Conservation (phyloP, 192 early-diverging fungal species). For the Coemansia sp. region DNA sequence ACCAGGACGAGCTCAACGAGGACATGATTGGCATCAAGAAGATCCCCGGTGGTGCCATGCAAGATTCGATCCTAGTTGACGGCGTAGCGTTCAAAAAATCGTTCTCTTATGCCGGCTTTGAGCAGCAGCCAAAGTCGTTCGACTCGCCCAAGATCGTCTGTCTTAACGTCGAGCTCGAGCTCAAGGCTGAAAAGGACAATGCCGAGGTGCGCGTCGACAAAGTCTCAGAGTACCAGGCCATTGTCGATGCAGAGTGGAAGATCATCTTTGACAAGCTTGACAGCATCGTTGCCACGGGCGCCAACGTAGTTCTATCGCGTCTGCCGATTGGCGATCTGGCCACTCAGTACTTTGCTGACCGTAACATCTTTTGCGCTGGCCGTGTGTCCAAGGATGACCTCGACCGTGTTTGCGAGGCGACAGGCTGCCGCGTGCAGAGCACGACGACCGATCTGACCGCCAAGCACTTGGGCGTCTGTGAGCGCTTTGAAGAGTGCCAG, state of each 20-base stretch:
- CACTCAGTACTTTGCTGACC: slow-evolving; percentile 99
- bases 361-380: slow-evolving; percentile 98
- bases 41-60: slow-evolving; percentile 97
- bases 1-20: slow-evolving; percentile 96
- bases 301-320: slow-evolving; percentile 96
- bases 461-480: slow-evolving; percentile 86
- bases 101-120: slow-evolving; percentile 98
- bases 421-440: slow-evolving; percentile 91
- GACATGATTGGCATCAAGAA: slow-evolving; percentile 98
- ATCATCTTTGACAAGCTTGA: slow-evolving; percentile 99
- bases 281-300: slow-evolving; percentile 91
- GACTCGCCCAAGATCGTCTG: slow-evolving; percentile 86
- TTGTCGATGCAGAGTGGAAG: slow-evolving; percentile 99
- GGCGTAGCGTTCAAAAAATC: slow-evolving; percentile 99
- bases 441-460: slow-evolving; percentile 83
- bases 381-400: slow-evolving; percentile 93
- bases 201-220: slow-evolving; percentile 97
- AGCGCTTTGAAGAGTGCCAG: slow-evolving; percentile 92
- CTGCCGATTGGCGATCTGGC: slow-evolving; percentile 98
- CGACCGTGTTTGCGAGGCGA: slow-evolving; percentile 90
- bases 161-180: slow-evolving; percentile 96
- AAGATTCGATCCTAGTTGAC: slow-evolving; percentile 93
- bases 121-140: slow-evolving; percentile 98
- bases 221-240: slow-evolving; percentile 97
- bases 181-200: slow-evolving; percentile 99